These are phyloP conservation scores for Furcasterigmium sp. DNA, from an alignment of 2,329 filamentous ascomycete species.

Conservation along the genomic window DNA sequence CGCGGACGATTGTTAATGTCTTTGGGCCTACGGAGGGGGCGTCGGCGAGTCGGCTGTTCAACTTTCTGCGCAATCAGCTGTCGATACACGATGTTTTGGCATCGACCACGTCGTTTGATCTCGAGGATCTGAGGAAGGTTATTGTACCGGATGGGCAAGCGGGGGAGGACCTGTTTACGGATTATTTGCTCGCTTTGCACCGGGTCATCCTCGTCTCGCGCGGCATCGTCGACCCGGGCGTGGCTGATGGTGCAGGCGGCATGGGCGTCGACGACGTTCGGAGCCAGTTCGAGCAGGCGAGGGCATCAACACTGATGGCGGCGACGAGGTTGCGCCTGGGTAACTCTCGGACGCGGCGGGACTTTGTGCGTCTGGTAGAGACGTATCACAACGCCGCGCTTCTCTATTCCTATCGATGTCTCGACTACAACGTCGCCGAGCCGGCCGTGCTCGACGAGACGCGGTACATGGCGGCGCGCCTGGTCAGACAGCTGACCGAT, in stretches of 20 bases:
- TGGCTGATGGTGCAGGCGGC: neutral
- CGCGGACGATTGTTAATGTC: constrained; percentile 20
- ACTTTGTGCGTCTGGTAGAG: constrained; percentile 21
- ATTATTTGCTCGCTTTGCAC: constrained; percentile 16
- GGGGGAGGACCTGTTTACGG: constrained; percentile 14
- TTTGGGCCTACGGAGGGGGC: constrained; percentile 10
- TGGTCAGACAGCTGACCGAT: constrained; percentile 15
- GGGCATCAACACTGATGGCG: constrained; percentile 20
- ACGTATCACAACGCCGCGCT: constrained; percentile 21
- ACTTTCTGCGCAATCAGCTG: constrained; percentile 22
- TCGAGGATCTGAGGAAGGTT: neutral
- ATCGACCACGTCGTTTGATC: constrained; percentile 20
- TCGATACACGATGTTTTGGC: constrained; percentile 20
- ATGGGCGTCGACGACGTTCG: constrained; percentile 5
- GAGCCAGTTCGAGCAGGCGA: constrained; percentile 18
- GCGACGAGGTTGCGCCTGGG: constrained; percentile 16
- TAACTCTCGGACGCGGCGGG: constrained; percentile 12
- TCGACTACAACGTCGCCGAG: constrained; percentile 13
- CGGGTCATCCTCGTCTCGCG: constrained; percentile 14
- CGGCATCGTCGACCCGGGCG: constrained; percentile 1
- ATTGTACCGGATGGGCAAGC: neutral
- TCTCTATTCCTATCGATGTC: constrained; percentile 19
- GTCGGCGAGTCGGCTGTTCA: constrained; percentile 15
- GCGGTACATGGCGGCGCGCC: constrained; percentile 9
- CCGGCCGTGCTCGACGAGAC: constrained; percentile 8